A percentile compares a stretch with the other conserved stretches of the same genome.
Evolutionary conservation across 129 eudicot species (phyloP).

Genomic region (Mikania micrantha): DNA sequence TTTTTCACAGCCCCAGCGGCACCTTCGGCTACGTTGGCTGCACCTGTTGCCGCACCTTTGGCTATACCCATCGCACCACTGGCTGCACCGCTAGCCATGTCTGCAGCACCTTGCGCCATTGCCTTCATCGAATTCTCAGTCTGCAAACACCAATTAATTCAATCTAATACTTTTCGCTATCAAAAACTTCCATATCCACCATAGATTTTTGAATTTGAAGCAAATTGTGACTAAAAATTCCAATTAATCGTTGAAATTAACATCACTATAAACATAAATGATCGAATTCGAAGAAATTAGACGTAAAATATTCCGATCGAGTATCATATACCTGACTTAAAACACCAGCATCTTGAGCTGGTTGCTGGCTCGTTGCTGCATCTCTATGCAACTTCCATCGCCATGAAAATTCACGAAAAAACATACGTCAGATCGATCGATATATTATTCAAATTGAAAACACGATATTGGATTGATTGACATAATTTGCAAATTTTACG

Average conservation of each 20-base stretch:
- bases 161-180: not conserved
- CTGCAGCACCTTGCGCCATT: slow-evolving; percentile 80
- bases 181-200: not conserved
- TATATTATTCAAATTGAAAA: not conserved
- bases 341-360: slow-evolving; percentile 10
- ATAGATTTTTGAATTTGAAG: not conserved
- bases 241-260: not conserved
- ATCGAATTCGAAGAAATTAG: not conserved
- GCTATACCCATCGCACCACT: slow-evolving; percentile 20
- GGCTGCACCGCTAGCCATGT: slow-evolving; percentile 40
- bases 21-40: slow-evolving; percentile 59
- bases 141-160: slow-evolving; percentile 18
- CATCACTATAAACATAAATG: not conserved
- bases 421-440: not conserved
- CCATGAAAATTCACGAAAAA: not conserved
- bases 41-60: slow-evolving; percentile 62
- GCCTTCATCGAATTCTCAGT: slow-evolving; percentile 57
- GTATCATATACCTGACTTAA: slow-evolving; percentile 20
- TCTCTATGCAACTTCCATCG: slow-evolving; percentile 17
- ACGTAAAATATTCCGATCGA: not conserved
- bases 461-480: not conserved
- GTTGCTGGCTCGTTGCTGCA: slow-evolving; percentile 15
- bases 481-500: too few species aligned
- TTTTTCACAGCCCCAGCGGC: slow-evolving; percentile 53
- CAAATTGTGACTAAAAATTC: not conserved